Base-by-base conservation (phyloP, 2,329 filamentous ascomycete species). In the Rhinocladiella similis region DNA sequence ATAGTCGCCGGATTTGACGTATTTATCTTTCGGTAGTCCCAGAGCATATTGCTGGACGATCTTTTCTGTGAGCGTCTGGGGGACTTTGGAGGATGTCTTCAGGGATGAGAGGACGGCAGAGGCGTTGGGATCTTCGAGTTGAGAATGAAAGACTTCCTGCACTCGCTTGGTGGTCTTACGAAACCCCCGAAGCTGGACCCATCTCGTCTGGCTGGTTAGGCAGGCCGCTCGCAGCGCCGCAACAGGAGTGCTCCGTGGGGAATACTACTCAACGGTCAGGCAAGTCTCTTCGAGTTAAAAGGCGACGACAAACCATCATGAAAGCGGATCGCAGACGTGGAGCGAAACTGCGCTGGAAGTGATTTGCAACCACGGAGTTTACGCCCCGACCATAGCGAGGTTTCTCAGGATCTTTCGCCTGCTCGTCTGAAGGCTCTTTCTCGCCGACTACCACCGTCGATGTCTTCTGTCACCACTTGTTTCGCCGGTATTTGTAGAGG, bases 21-120 rank as follows among this genome's bases (percentile, higher is more conserved):
- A 77, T 75, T 96, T 96, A 57, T 85, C 90, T 10, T 83, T 72
- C 1, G 89, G 74, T 1, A 96, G 81, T 9, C 86, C 90, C n/a
- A 91, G 80, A 0, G 90, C 82, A 72, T 96, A 87, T 14, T 81
- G 76, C 71, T 97, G 92, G 0, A 96, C 87, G 57, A 97, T 96
- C 79, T 96, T 96, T 72, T 97, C 92, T 2, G 90, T 94, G 50
- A 96, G 74, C 2, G 90, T 97, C 73, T 96, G 91, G 0, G 89
- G 83, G 1, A 74, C 72, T 16, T 67, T 65, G 2, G 62, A 50
- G 71, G 77, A 66, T 7, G 83, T 82, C 72, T 90, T 89, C 68
- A 87, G 82, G 33, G 90, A 86, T 39, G 88, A 85, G 62, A 95
- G 84, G 60, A 96, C 83, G 57, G 91, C 86, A 65, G 89, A 84